Percentiles rank a stretch among this genome's conserved stretches.
These are phyloP conservation scores for Colletotrichum graminicola DNA, from an alignment of 2,329 filamentous ascomycete genomes.

Conservation along the genomic window DNA sequence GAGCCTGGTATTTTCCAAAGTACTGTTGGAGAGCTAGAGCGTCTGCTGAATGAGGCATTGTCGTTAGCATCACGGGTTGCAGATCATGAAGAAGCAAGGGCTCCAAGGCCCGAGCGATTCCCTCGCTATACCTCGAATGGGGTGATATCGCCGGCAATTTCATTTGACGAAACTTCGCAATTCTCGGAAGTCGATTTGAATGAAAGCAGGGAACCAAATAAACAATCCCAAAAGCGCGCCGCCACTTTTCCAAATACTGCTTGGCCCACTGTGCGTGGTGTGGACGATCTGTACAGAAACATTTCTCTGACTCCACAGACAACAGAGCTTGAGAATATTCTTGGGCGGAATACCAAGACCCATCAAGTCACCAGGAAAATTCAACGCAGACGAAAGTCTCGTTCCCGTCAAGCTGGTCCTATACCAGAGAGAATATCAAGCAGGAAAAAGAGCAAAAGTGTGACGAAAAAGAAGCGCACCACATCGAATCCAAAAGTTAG, in stretches of 20 bases:
- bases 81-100: slow-evolving; percentile 47
- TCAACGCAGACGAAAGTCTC: background rate
- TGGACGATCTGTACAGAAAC: slow-evolving; percentile 34
- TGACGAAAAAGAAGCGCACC: slow-evolving; percentile 11
- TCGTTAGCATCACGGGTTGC: slow-evolving; percentile 57
- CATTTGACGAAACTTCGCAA: background rate
- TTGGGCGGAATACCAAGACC: slow-evolving; percentile 35
- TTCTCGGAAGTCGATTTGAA: slow-evolving; percentile 29
- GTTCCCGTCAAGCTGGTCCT: slow-evolving; percentile 1
- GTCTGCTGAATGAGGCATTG: slow-evolving; percentile 61
- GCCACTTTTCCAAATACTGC: slow-evolving; percentile 28
- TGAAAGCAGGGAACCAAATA: background rate
- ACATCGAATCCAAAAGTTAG: slow-evolving; percentile 24
- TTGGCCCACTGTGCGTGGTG: slow-evolving; percentile 45
- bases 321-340: slow-evolving; percentile 8
- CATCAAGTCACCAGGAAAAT: background rate
- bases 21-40: slow-evolving; percentile 59
- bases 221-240: background rate
- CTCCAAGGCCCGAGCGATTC: background rate
- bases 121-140: background rate
- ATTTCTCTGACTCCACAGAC: slow-evolving; percentile 34
- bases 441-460: slow-evolving; percentile 19
- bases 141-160: background rate
- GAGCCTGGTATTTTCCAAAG: slow-evolving; percentile 49
- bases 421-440: slow-evolving; percentile 40